These are phyloP conservation scores for Ascosphaera acerosa DNA, from an alignment of 2,329 filamentous ascomycete genomes.

Conservation along the genomic window DNA sequence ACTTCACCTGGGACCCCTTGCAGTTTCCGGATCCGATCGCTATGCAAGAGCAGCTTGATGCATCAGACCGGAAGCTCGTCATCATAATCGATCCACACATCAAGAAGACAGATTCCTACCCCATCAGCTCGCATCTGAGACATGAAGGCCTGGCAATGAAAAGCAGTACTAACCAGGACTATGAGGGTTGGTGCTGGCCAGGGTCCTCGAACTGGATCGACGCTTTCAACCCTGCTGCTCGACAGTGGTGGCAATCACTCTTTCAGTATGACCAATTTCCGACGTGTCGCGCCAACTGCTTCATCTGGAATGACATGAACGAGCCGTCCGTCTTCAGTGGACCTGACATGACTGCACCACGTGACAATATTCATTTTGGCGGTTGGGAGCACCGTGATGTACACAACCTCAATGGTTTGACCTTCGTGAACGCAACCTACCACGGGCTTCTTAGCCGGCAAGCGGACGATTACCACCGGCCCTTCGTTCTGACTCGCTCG, in stretches of 20 bases:
- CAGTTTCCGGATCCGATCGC: conserved; percentile 64
- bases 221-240: conserved; percentile 76
- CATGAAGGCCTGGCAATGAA: conserved; percentile 60
- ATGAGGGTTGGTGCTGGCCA: conserved; percentile 97
- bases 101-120: conserved; percentile 66
- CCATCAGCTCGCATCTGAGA: conserved; percentile 54
- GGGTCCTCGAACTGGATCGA: conserved; percentile 94
- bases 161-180: conserved; percentile 72
- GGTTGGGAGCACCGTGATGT: conserved; percentile 94
- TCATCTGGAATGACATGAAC: conserved; percentile 99
- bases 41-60: conserved; percentile 73
- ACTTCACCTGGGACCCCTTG: conserved; percentile 88
- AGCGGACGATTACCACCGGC: conserved; percentile 59
- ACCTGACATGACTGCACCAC: conserved; percentile 94
- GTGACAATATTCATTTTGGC: conserved; percentile 79
- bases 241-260: conserved; percentile 71
- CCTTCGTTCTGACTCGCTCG: conserved; percentile 77
- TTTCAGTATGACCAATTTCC: conserved; percentile 79
- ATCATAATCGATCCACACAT: conserved; percentile 94
- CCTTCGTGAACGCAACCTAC: conserved; percentile 84
- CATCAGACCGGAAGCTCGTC: conserved; percentile 69
- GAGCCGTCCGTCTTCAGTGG: conserved; percentile 98
- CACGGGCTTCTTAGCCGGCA: conserved; percentile 63
- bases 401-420: conserved; percentile 88
- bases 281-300: conserved; percentile 63